Percentiles rank a stretch among this genome's conserved stretches.
phyloP scores from a whole-genome alignment of 164 flowering plant genomes.

The Vitis labrusca region DNA sequence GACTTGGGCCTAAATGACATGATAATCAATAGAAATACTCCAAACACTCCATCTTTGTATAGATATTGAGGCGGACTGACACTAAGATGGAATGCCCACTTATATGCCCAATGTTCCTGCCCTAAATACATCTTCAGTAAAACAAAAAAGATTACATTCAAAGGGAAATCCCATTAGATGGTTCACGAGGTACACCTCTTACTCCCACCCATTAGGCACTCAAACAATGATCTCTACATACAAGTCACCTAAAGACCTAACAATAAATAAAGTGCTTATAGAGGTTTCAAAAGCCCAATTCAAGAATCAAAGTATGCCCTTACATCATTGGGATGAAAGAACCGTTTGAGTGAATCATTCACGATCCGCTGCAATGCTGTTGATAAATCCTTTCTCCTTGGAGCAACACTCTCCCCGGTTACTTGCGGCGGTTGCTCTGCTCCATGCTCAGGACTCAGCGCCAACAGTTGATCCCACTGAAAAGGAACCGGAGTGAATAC shows the following conservation, averaged over 20 bases:
- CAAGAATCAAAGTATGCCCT: conserved; percentile 12
- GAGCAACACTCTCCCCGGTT: conserved; percentile 7
- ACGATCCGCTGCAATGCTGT: conserved; percentile 26
- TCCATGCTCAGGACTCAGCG: conserved; percentile 24
- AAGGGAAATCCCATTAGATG: too few species aligned
- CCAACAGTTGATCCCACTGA: conserved; percentile 34
- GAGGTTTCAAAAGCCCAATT: too few species aligned
- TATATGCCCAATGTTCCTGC: too few species aligned
- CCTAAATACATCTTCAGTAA: too few species aligned
- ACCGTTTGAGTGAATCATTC: conserved; percentile 37
- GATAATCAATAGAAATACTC: too few species aligned
- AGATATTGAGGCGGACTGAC: too few species aligned
- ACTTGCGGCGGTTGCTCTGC: conserved; percentile 16
- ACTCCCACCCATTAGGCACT: too few species aligned
- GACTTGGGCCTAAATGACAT: too few species aligned
- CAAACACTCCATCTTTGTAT: too few species aligned
- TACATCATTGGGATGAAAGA: conserved; percentile 63
- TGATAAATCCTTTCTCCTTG: conserved; percentile 19
- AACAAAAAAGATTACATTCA: too few species aligned
- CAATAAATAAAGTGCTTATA: neutral
- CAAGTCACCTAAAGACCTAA: neutral
- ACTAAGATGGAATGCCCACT: too few species aligned
- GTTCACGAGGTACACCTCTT: too few species aligned
- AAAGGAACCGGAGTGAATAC: conserved; percentile 84
- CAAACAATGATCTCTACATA: neutral